These are phyloP conservation scores for Coleophoma eucalyptorum DNA, from an alignment of 2,329 filamentous ascomycete species.

Conservation along the genomic window DNA sequence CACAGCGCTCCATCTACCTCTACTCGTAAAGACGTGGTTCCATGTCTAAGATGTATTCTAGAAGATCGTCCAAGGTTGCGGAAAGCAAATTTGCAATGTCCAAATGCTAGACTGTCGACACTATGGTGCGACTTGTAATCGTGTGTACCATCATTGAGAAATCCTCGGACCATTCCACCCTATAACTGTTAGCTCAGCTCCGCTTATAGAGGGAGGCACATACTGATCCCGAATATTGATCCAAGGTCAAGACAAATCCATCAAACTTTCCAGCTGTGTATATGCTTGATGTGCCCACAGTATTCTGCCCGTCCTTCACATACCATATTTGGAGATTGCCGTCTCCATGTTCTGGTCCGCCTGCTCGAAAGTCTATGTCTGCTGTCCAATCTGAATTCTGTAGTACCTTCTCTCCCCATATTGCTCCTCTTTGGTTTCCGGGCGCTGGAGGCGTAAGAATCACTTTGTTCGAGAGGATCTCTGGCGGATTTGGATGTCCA, in stretches of 20 bases:
- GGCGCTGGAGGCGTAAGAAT: constrained; percentile 87
- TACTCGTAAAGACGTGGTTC: constrained; percentile 67
- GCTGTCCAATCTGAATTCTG: constrained; percentile 70
- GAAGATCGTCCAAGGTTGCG: constrained; percentile 86
- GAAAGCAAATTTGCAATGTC: constrained; percentile 86
- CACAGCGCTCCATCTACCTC: constrained; percentile 76
- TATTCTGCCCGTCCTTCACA: constrained; percentile 61
- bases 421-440: constrained; percentile 76
- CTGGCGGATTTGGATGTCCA: constrained; percentile 47
- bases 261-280: constrained; percentile 86
- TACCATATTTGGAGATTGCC: constrained; percentile 97
- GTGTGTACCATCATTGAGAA: constrained; percentile 84
- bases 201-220: constrained; percentile 10
- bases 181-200: constrained; percentile 18
- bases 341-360: constrained; percentile 77
- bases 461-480: constrained; percentile 81
- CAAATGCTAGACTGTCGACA: constrained; percentile 85
- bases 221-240: constrained; percentile 71
- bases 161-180: constrained; percentile 82
- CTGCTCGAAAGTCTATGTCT: constrained; percentile 84
- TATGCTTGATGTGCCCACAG: constrained; percentile 69
- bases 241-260: constrained; percentile 82
- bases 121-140: constrained; percentile 74
- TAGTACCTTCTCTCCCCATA: constrained; percentile 70
- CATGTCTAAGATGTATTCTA: constrained; percentile 69